Evolutionary conservation across 2,329 filamentous ascomycete genomes (phyloP), one percentile per base, ranked within the genome.

Genomic region (Albifimbria verrucaria): DNA sequence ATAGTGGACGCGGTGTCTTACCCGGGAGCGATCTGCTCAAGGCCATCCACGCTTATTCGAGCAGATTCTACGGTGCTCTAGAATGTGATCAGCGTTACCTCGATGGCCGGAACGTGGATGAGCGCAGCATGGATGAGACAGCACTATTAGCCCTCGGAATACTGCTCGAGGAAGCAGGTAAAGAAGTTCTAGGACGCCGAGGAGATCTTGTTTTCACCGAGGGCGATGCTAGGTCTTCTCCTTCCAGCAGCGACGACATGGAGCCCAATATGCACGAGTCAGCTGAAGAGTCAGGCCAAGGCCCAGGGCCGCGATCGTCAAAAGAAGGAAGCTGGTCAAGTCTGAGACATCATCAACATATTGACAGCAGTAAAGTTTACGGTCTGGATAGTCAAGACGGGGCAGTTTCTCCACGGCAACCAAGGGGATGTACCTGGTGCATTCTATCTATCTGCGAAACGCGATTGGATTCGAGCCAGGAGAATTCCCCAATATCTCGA

Each of bases 201-300:
- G 89, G 89, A 21, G 86, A 91, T 68, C 67, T 90, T 47, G 86
- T 88, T 2, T 88, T 93, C 63, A 83, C 86, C 0, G 88, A 92
- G 65, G 79, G 76, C 4, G 66, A 69, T 36, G 57, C 60, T 17
- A 58, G 63, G 26, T 47, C 50, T 49, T 26, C 43, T 41, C 36
- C 39, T 22, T 17, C 43, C 12, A 23, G 28, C 48, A 57, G 56
- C 50, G 56, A 60, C 47, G 58, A 62, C 22, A 51, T 49, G 50
- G 50, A 49, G 49, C 53, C 32, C 4, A 39, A 39, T 39, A n/a
- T 12, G 18, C 32, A 12, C 15, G 32, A 15, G 32, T 12, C 15
- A 12, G 12, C 51, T 43, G 55, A 61, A 24, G 52, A 59, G 10
- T 55, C 60, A 4, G 32, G 18, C 5, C 12, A 21, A 25, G 18